Base-by-base conservation (phyloP, 495 filamentous ascomycete genomes). In the Astrothelium subdiscretum region DNA sequence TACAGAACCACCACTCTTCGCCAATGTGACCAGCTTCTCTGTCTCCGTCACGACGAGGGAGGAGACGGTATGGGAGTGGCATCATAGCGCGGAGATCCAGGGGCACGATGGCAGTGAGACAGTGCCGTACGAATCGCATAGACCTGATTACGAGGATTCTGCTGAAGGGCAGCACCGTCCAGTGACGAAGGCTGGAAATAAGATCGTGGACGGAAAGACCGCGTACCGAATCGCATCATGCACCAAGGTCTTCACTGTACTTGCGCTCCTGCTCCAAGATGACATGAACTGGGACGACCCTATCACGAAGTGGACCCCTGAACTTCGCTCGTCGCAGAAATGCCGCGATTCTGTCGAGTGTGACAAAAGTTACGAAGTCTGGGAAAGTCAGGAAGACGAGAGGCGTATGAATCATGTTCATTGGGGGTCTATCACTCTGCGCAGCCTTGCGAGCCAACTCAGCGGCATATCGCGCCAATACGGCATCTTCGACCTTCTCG, bases 341-440 rank as follows among this genome's bases (percentile, higher is more conserved):
- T 0, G 11, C 5, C 20, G 0, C 10, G 48, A 26, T 54, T 20
- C 8, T 8, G n/a, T 1, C 24, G 48, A 54, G 2, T 0, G 5
- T 29, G 48, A 8, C 0, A 0, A 5, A 3, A 29, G 29, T 26
- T 54, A 11, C 29, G 48, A 20, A 15, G 12, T 15, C 5, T 5
- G 5, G 15, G 48, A 54, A 24, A 4, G 11, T 3, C 6, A 20
- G 24, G 48, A 54, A 11, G 48, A 27, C 6, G 12, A 48, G 24
- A 12, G 22, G 29, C 48, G 26, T 11, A 54, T 54, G 24, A 54
- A 54, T 29, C 2, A 54, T 29, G 48, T 29, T 11, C 70, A 69
- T n/a, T 75, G 71, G 71, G 66, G 68, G 32, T 69, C 73, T 58
- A 75, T 75, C 62, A 75, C 73, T 2, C 60, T 75, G 42, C 66